Conservation (phyloP, 2,329 filamentous ascomycete genomes). For the Fusarium lateritium region DNA sequence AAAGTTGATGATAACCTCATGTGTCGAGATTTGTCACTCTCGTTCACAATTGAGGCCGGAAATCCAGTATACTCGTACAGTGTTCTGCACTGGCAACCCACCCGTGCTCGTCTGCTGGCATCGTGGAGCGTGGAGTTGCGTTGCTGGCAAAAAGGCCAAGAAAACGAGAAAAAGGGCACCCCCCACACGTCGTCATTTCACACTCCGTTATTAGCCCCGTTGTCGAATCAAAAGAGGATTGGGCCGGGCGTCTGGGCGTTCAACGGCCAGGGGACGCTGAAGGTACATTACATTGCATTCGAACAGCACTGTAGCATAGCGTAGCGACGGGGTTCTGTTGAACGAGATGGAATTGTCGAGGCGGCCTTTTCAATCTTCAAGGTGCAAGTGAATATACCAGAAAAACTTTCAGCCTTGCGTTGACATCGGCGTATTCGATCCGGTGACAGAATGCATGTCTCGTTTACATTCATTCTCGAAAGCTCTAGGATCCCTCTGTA, state of each 20-base stretch:
- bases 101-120: slow-evolving; percentile 35
- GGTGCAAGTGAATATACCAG: not conserved
- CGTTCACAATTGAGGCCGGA: not conserved
- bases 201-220: slow-evolving; percentile 48
- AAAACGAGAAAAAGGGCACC: slow-evolving; percentile 40
- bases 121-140: slow-evolving; percentile 33
- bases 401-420: slow-evolving; percentile 6
- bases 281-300: slow-evolving; percentile 8
- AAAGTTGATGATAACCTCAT: slow-evolving; percentile 28
- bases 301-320: not conserved
- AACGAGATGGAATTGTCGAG: not conserved
- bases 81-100: slow-evolving; percentile 51
- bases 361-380: not conserved
- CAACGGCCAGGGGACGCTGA: slow-evolving; percentile 35
- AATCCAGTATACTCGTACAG: slow-evolving; percentile 42
- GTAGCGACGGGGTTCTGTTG: not conserved
- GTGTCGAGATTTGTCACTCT: not conserved
- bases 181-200: slow-evolving; percentile 52
- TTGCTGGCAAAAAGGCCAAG: slow-evolving; percentile 44
- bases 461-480: slow-evolving; percentile 16
- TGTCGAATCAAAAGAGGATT: slow-evolving; percentile 49
- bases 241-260: slow-evolving; percentile 40
- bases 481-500: slow-evolving; percentile 8
- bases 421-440: slow-evolving; percentile 14
- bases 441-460: slow-evolving; percentile 27